Conservation (phyloP, 495 filamentous ascomycete species). For the Trichoderma gamsii region DNA sequence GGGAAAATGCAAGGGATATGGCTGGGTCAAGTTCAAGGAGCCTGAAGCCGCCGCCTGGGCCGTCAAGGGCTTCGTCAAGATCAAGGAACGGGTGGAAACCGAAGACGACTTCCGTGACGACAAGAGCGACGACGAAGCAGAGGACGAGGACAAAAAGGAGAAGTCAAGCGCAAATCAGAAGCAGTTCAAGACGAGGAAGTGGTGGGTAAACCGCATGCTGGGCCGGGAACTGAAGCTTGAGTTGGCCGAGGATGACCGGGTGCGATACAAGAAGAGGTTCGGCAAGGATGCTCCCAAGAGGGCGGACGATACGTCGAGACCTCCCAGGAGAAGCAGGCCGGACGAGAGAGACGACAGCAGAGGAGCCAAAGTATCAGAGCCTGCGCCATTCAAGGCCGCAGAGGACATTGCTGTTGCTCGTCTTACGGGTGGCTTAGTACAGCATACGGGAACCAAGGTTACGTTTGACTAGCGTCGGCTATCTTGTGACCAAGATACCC, state of each 20-base stretch:
- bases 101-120: slow-evolving; percentile 54
- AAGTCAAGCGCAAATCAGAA: slow-evolving; percentile 23
- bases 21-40: slow-evolving; percentile 85
- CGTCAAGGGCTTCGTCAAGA: slow-evolving; percentile 70
- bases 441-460: slow-evolving; percentile 73
- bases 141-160: slow-evolving; percentile 31
- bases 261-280: slow-evolving; percentile 87
- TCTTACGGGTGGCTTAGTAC: slow-evolving; percentile 69
- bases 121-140: slow-evolving; percentile 39
- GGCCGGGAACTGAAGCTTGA: slow-evolving; percentile 81
- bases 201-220: slow-evolving; percentile 74
- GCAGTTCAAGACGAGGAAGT: slow-evolving; percentile 60
- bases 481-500: slow-evolving; percentile 11
- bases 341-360: slow-evolving; percentile 12
- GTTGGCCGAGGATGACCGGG: slow-evolving; percentile 82
- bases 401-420: slow-evolving; percentile 40
- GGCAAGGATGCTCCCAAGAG: slow-evolving; percentile 53
- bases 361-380: slow-evolving; percentile 5
- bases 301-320: slow-evolving; percentile 13
- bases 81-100: slow-evolving; percentile 49
- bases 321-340: slow-evolving; percentile 16
- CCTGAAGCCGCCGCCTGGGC: slow-evolving; percentile 67
- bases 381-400: slow-evolving; percentile 26
- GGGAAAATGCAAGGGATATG: slow-evolving; percentile 97
- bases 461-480: slow-evolving; percentile 59